Evolutionary conservation across 1,139 yeast genomes (phyloP).

Genomic region (Pichia sp.): DNA sequence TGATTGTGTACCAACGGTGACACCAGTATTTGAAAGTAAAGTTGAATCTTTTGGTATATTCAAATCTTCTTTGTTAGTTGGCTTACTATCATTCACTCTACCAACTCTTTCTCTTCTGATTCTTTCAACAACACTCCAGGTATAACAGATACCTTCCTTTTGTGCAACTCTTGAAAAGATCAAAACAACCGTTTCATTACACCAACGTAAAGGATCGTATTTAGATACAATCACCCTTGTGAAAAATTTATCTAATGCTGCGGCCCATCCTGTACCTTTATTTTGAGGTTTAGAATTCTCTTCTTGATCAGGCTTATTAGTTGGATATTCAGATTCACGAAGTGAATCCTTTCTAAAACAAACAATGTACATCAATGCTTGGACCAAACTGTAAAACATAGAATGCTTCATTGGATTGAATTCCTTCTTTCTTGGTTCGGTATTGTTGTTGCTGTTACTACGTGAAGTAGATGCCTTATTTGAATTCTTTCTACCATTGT

Average conservation of each 20-base stretch:
- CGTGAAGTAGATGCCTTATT: constrained; percentile 1
- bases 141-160: constrained; percentile 85
- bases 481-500: constrained; percentile 38
- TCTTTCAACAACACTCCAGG: constrained; percentile 90
- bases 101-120: constrained; percentile 65
- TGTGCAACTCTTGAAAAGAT: constrained; percentile 95
- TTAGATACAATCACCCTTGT: constrained; percentile 83
- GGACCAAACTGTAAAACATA: constrained; percentile 90
- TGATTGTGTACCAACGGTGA: constrained; percentile 15
- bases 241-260: constrained; percentile 79
- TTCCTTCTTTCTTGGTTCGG: constrained; percentile 4
- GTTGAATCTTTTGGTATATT: constrained; percentile 23
- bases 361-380: constrained; percentile 85
- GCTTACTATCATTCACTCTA: constrained; percentile 15
- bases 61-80: not conserved
- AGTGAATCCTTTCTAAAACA: constrained; percentile 79
- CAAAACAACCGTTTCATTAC: constrained; percentile 90
- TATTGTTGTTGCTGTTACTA: not conserved
- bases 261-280: constrained; percentile 57
- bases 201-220: constrained; percentile 90
- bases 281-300: not conserved
- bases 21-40: constrained; percentile 9
- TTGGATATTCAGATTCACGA: constrained; percentile 29
- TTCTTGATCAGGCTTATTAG: not conserved
- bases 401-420: constrained; percentile 19